Evolutionary conservation across 768 basidiomycete genomes (phyloP), one percentile per base, ranked within the genome.

Genomic region (Calocybe indica): DNA sequence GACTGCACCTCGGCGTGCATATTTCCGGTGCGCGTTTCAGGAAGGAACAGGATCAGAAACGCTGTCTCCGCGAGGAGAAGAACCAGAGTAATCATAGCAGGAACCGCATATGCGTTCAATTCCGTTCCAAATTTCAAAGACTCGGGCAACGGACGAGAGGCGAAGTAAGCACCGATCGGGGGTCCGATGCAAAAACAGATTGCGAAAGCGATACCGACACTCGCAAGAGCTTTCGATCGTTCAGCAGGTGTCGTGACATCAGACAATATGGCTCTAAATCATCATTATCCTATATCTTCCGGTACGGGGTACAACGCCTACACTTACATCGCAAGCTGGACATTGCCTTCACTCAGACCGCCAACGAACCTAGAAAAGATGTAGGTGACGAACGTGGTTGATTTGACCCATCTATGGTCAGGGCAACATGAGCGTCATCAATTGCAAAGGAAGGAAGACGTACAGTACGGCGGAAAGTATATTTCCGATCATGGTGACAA

Each of bases 141-240:
- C 10, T 74, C 59, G 2, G 89, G 84, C 6, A 89, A 64, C 1
- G 92, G 89, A 30, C 76, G 78, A n/a, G 92, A 86, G 1, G 94
- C 91, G 66, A 97, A 93, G 70, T 93, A 95, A 2, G 95, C 95
- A 43, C 95, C 95, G 48, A 99, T 84, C 11, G 92, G 90, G 31
- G 95, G 95, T 5, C 92, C 91, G 43, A 91, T 82, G 62, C 82
- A 85, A 68, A 97, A 98, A 62, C 92, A 95, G 43, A 97, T 83
- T 11, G 92, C 89, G 58, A 99, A 99, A 0, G 96, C 95, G 40
- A 98, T 90, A 10, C 96, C 95, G 39, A 99, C 86, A 50, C 95
- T 79, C 1, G 96, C 88, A 12, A 99, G 80, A 4, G 89, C 84
- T 61, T 79, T 86, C 3, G 91, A 87, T 14, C 95, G 84, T 40